These are phyloP conservation scores for Vitis labrusca DNA, from an alignment of 164 flowering plant genomes.

Conservation along the genomic window DNA sequence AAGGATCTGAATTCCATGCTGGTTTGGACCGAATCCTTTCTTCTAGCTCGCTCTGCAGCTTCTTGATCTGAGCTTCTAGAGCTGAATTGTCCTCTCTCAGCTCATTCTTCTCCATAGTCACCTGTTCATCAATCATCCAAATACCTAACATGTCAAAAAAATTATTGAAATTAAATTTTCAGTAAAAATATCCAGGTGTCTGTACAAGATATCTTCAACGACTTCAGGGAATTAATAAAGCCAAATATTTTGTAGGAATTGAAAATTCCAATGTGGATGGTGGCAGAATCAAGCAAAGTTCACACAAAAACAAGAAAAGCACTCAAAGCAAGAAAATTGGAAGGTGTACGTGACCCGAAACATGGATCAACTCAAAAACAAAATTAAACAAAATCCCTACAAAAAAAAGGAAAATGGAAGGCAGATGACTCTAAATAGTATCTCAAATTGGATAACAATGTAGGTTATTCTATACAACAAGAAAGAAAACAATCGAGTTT, in stretches of 20 bases:
- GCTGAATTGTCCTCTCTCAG: slow-evolving; percentile 49
- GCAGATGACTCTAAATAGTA: not conserved
- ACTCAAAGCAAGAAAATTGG: not conserved
- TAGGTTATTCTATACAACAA: no score
- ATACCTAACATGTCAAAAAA: slow-evolving; percentile 2
- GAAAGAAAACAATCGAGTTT: not conserved
- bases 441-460: no score
- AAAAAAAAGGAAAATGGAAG: not conserved
- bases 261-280: no score
- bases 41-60: slow-evolving; percentile 36
- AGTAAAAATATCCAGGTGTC: not conserved
- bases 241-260: no score
- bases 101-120: slow-evolving; percentile 51
- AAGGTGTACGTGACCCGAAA: not conserved
- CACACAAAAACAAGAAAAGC: not conserved
- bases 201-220: no score
- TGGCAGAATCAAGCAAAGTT: not conserved
- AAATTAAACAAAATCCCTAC: not conserved
- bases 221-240: no score
- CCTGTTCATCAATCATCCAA: slow-evolving; percentile 30
- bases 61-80: slow-evolving; percentile 46
- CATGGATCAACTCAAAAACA: not conserved
- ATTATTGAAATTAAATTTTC: not conserved
- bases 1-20: slow-evolving; percentile 25
- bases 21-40: slow-evolving; percentile 23